phyloP scores from a whole-genome alignment of 2,329 filamentous ascomycete genomes.

The Chaetothyriales sp. region DNA sequence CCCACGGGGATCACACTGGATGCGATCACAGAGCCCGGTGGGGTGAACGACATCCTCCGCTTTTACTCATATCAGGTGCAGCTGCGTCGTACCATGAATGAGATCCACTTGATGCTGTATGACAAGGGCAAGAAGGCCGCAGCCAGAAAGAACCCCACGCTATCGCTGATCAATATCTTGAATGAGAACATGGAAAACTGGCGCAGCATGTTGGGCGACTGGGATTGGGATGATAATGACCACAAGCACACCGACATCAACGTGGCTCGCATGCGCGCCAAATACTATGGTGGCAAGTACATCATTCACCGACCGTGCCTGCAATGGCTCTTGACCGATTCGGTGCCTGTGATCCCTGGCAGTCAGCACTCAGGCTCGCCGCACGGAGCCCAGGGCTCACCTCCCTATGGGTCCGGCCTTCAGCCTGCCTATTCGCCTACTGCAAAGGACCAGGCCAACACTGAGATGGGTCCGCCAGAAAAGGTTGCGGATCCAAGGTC shows the following conservation, averaged over 20 bases:
- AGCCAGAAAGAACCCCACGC: conserved; percentile 12
- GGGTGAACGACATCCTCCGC: conserved; percentile 9
- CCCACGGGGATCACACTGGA: conserved; percentile 9
- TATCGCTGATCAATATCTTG: conserved; percentile 25
- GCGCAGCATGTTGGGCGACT: conserved; percentile 34
- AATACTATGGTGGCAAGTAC: conserved; percentile 85
- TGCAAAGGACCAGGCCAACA: conserved; percentile 4
- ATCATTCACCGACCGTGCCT: conserved; percentile 75
- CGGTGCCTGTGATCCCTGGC: conserved; percentile 27
- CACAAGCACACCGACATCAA: conserved; percentile 62
- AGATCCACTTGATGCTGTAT: conserved; percentile 20
- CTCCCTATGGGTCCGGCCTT: conserved; percentile 2
- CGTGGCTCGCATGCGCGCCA: conserved; percentile 68
- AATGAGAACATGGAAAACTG: conserved; percentile 38
- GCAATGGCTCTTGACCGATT: conserved; percentile 42
- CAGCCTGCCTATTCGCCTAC: conserved; percentile 20
- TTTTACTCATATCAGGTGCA: conserved; percentile 49
- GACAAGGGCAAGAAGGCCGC: conserved; percentile 35
- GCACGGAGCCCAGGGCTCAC: not conserved
- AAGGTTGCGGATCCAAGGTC: conserved; percentile 11
- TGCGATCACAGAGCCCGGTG: conserved; percentile 4
- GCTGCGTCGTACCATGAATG: conserved; percentile 31
- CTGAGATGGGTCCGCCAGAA: conserved; percentile 18
- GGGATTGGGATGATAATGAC: conserved; percentile 51
- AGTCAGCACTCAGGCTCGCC: conserved; percentile 13